Conservation (phyloP, 2,329 filamentous ascomycete genomes). For the Aspergillus calidoustus region DNA sequence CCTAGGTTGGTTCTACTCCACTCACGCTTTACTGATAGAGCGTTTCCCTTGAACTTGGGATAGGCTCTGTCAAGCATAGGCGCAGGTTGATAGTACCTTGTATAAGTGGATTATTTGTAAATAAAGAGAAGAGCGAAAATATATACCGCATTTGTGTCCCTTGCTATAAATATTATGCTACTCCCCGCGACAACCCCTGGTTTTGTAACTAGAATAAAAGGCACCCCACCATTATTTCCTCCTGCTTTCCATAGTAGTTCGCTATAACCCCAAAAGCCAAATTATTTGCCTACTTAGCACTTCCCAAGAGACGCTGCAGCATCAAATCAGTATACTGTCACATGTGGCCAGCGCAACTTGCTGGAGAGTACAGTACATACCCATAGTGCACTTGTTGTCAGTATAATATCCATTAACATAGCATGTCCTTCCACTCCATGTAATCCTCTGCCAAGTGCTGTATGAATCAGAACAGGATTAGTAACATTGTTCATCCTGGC, state of each 20-base stretch:
- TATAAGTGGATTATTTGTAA: no score
- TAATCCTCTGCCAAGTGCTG: conserved; percentile 11
- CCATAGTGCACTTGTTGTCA: conserved; percentile 8
- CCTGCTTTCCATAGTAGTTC: background rate
- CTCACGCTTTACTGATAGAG: no score
- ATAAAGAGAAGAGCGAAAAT: no score
- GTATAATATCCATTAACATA: conserved; percentile 17
- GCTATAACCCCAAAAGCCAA: background rate
- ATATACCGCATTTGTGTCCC: no score
- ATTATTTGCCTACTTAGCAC: background rate
- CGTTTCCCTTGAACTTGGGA: no score
- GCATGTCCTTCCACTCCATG: conserved; percentile 7
- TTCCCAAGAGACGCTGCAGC: conserved; percentile 1
- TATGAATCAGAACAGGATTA: background rate
- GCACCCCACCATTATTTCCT: no score
- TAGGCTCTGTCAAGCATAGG: no score
- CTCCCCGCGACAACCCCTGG: no score
- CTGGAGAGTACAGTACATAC: conserved; percentile 1
- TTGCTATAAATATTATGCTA: no score
- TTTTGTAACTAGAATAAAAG: no score
- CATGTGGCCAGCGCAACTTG: background rate
- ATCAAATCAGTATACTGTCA: background rate
- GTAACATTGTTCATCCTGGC: background rate
- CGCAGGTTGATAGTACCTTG: no score
- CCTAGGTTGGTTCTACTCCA: no score